These are phyloP conservation scores for Stenogyne calaminthoides DNA, from an alignment of 305 asterid species.

Conservation along the genomic window DNA sequence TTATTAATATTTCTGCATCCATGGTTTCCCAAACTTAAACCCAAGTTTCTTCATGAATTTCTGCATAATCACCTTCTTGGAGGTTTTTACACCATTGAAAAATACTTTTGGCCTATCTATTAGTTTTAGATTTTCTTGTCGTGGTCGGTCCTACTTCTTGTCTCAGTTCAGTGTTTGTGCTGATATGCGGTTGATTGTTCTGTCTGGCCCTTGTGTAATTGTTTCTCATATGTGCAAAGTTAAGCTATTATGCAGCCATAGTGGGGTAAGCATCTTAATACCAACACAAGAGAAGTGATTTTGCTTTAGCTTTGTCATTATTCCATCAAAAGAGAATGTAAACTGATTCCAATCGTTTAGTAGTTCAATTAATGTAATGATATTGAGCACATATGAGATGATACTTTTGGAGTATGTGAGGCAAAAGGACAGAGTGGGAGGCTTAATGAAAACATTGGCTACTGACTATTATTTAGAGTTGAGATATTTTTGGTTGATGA, in stretches of 20 bases:
- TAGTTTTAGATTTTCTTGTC: background rate
- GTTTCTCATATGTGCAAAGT: background rate
- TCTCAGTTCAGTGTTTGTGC: background rate
- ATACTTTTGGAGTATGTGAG: background rate
- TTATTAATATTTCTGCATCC: background rate
- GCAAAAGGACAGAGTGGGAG: background rate
- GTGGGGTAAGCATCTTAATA: background rate
- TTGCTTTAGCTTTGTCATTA: background rate
- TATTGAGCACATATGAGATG: constrained; percentile 8
- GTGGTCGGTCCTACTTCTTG: background rate
- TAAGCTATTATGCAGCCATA: background rate
- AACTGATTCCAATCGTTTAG: background rate
- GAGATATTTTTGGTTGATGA: background rate
- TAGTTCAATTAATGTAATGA: background rate
- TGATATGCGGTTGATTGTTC: background rate
- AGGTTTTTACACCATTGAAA: background rate
- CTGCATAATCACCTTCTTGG: background rate
- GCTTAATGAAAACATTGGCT: background rate
- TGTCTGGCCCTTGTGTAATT: background rate
- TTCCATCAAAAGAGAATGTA: background rate
- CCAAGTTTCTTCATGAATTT: background rate
- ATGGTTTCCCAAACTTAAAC: background rate
- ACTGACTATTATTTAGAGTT: background rate
- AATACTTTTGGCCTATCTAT: background rate
- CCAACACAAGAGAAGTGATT: background rate